Conservation (phyloP, 768 basidiomycete species). For the Phanerochaete carnosa region DNA sequence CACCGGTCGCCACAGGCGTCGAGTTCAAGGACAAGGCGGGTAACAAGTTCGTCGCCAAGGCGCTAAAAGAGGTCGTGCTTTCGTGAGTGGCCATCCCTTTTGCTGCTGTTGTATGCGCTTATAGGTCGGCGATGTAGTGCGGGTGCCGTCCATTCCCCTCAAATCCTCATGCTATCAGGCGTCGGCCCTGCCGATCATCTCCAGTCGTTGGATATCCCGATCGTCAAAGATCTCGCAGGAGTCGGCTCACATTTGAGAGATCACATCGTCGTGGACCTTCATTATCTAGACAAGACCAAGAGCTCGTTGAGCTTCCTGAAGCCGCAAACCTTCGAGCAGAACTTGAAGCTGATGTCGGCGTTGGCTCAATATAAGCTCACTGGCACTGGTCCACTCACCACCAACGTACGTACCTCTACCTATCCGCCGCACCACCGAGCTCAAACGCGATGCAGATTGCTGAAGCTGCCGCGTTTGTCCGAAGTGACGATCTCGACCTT, state of each 20-base stretch:
- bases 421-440: not conserved
- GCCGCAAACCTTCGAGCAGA: constrained; percentile 5
- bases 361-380: constrained; percentile 40
- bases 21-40: constrained; percentile 47
- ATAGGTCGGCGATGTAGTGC: constrained; percentile 40
- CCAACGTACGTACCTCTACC: constrained; percentile 41
- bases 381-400: constrained; percentile 47
- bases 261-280: constrained; percentile 54
- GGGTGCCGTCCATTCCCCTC: constrained; percentile 63
- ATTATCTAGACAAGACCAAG: constrained; percentile 49
- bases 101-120: not conserved
- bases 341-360: constrained; percentile 20
- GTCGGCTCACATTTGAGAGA: constrained; percentile 76
- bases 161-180: constrained; percentile 71
- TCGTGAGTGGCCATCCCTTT: constrained; percentile 39
- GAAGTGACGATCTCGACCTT: constrained; percentile 43
- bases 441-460: constrained; percentile 22
- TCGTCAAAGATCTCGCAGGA: constrained; percentile 62
- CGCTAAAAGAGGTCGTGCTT: constrained; percentile 58
- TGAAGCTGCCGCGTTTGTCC: constrained; percentile 53
- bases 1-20: constrained; percentile 54
- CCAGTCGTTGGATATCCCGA: constrained; percentile 45
- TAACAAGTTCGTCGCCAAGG: constrained; percentile 41
- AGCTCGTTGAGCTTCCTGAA: constrained; percentile 38
- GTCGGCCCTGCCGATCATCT: constrained; percentile 67